These are phyloP conservation scores for Tephrocybe sp. DNA, from an alignment of 768 basidiomycete genomes.

Conservation along the genomic window DNA sequence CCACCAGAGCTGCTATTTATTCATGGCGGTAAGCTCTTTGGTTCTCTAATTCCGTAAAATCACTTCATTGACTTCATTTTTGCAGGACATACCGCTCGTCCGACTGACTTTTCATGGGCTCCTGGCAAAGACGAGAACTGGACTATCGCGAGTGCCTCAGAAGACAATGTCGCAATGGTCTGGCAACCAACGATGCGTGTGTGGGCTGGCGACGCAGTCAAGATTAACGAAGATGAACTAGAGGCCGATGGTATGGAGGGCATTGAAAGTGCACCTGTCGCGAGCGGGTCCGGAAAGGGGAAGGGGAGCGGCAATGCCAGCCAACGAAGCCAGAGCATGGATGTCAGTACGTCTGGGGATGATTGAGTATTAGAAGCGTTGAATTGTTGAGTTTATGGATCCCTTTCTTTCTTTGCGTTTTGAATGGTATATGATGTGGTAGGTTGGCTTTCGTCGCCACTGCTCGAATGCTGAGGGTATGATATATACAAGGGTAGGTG, in stretches of 20 bases:
- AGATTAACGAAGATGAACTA: conserved; percentile 81
- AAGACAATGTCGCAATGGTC: conserved; percentile 96
- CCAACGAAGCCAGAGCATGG: conserved; percentile 59
- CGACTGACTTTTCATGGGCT: conserved; percentile 97
- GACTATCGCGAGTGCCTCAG: conserved; percentile 86
- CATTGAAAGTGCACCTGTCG: conserved; percentile 44
- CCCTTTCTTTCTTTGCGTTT: background rate
- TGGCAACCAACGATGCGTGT: conserved; percentile 97
- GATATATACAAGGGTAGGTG: conserved; percentile 12
- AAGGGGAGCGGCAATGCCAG: conserved; percentile 40
- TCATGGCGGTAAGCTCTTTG: conserved; percentile 73
- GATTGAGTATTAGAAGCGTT: conserved; percentile 41
- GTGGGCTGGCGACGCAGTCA: conserved; percentile 88
- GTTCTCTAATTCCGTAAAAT: background rate
- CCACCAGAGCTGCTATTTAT: conserved; percentile 96
- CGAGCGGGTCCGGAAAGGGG: conserved; percentile 26
- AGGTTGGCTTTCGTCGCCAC: background rate
- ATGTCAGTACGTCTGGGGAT: conserved; percentile 57
- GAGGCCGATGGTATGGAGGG: conserved; percentile 82
- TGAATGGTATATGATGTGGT: background rate
- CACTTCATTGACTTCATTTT: background rate
- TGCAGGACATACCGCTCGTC: conserved; percentile 84
- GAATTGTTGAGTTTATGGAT: background rate
- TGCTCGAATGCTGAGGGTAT: conserved; percentile 5
- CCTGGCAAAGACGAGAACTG: conserved; percentile 78